Conservation (phyloP, 2,329 filamentous ascomycete species). For the Pseudopithomyces chartarum region DNA sequence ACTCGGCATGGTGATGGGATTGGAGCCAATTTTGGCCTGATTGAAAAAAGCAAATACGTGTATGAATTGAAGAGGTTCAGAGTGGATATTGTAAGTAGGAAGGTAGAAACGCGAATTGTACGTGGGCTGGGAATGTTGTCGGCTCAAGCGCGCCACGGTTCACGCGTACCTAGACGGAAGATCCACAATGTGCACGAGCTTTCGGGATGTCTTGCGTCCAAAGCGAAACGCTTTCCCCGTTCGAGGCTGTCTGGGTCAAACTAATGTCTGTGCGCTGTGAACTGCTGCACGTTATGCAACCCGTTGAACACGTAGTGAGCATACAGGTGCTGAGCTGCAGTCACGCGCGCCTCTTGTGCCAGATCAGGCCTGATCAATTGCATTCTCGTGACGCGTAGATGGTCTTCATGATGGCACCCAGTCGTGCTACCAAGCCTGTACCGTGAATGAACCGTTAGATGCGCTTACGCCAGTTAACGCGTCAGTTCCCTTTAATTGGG, state of each 20-base stretch:
- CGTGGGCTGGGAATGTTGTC: conserved; percentile 8
- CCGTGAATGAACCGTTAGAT: too few species aligned
- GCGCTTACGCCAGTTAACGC: too few species aligned
- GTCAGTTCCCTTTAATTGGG: too few species aligned
- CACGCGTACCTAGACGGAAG: background rate
- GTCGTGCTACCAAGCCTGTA: too few species aligned
- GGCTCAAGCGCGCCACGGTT: conserved; percentile 7
- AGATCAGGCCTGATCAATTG: background rate
- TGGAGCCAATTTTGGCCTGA: background rate
- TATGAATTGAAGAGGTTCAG: background rate
- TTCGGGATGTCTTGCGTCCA: conserved; percentile 5
- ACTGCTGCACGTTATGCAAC: conserved; percentile 1
- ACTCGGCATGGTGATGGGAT: conserved; percentile 1
- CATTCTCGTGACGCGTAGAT: too few species aligned
- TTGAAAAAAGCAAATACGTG: background rate
- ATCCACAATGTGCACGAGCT: conserved; percentile 1
- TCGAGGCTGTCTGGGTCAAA: background rate
- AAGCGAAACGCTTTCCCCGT: conserved; percentile 1
- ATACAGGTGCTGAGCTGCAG: background rate
- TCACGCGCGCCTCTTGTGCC: background rate
- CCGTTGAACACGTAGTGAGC: background rate
- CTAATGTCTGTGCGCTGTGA: background rate
- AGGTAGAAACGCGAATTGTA: background rate
- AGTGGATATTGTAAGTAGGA: background rate
- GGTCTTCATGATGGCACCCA: too few species aligned